Percentiles rank a stretch among this genome's conserved stretches.
These are phyloP conservation scores for Allomyces macrogynus DNA, from an alignment of 192 early-diverging fungal species.

Conservation along the genomic window DNA sequence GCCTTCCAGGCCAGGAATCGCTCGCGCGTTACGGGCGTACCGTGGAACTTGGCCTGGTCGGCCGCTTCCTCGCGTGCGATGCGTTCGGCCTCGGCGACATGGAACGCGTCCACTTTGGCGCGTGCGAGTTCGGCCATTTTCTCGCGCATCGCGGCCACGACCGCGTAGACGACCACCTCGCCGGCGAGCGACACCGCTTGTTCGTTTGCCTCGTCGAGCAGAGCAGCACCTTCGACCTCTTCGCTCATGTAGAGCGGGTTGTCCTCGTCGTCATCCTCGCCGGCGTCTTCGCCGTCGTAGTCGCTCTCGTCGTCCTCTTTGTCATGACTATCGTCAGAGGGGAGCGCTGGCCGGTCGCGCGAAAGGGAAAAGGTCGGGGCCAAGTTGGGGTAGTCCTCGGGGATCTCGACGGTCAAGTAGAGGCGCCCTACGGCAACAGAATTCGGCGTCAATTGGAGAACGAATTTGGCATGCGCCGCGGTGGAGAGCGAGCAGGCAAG, in stretches of 20 bases:
- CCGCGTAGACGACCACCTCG: conserved; percentile 4
- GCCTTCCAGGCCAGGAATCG: conserved; percentile 60
- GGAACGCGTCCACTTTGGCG: conserved; percentile 26
- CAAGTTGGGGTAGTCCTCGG: neutral
- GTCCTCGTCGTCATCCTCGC: conserved; percentile 17
- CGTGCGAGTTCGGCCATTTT: conserved; percentile 33
- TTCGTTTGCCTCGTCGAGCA: conserved; percentile 21
- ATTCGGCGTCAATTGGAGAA: too few relatives aligned
- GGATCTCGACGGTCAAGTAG: neutral
- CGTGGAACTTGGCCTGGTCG: conserved; percentile 54
- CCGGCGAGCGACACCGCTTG: conserved; percentile 15
- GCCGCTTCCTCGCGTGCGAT: conserved; percentile 36
- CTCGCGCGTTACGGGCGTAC: conserved; percentile 62
- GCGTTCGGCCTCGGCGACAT: conserved; percentile 22
- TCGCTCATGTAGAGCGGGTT: conserved; percentile 12
- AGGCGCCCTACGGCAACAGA: neutral
- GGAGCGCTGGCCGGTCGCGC: neutral
- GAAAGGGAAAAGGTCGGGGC: neutral
- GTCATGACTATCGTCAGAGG: conserved; percentile 24
- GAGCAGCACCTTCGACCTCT: conserved; percentile 6
- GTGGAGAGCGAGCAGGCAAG: too few relatives aligned
- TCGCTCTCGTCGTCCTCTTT: conserved; percentile 16
- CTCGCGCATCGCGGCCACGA: conserved; percentile 46
- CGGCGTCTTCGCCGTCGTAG: conserved; percentile 19
- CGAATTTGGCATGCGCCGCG: too few relatives aligned